Evolutionary conservation across 371 early-diverging fungal genomes (phyloP).

Genomic region (Mortierella polycephala): DNA sequence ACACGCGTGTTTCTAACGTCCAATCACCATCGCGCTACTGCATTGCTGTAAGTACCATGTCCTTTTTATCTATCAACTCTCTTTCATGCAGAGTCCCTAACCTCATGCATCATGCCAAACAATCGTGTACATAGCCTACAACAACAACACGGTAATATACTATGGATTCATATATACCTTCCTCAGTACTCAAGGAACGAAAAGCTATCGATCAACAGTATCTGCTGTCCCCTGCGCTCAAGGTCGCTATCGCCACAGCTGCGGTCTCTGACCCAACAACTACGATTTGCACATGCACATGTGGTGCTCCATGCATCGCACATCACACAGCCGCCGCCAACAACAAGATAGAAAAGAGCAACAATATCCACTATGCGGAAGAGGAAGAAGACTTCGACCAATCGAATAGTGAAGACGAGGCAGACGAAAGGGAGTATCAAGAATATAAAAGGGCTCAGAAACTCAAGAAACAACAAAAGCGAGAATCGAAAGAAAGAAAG

Average conservation of each 20-base stretch:
- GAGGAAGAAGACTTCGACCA: constrained; percentile 15
- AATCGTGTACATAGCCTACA: no score
- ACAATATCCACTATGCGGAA: constrained; percentile 12
- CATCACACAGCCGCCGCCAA: neutral
- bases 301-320: neutral
- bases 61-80: no score
- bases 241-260: neutral
- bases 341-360: neutral
- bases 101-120: no score
- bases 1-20: no score
- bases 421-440: constrained; percentile 50
- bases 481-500: constrained; percentile 18
- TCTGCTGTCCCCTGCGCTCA: neutral
- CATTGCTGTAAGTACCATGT: no score
- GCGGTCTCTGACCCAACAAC: neutral
- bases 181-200: constrained; percentile 30
- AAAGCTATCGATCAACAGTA: constrained; percentile 2
- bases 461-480: constrained; percentile 37
- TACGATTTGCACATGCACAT: neutral
- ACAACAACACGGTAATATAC: neutral
- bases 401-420: constrained; percentile 40
- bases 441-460: constrained; percentile 23
- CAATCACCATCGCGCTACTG: no score
- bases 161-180: constrained; percentile 44
- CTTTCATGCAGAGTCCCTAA: no score